A percentile compares a stretch with the other conserved stretches of the same genome.
These are phyloP conservation scores for Wickerhamomyces kurtzmanii DNA, from an alignment of 805 yeast species.

Conservation along the genomic window DNA sequence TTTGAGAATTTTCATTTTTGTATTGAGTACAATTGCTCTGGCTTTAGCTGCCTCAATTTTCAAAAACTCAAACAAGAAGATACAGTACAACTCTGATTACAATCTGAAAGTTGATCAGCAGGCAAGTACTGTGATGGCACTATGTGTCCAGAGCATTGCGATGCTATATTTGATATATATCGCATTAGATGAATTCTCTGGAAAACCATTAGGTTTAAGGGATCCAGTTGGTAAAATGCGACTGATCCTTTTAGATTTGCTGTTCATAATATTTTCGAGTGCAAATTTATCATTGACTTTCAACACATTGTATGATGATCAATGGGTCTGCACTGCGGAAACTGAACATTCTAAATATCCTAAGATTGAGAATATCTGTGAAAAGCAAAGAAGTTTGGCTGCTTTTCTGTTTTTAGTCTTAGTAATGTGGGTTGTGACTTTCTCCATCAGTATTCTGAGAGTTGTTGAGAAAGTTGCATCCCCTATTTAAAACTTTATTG, in stretches of 20 bases:
- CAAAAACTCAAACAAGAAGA: conserved; percentile 20
- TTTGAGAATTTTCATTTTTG: conserved; percentile 49
- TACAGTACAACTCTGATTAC: conserved; percentile 7
- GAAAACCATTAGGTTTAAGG: conserved; percentile 86
- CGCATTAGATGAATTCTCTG: conserved; percentile 83
- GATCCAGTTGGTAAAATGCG: conserved; percentile 78
- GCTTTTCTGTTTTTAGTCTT: conserved; percentile 70
- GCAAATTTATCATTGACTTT: conserved; percentile 84
- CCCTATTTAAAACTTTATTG: no score
- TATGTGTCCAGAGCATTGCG: conserved; percentile 75
- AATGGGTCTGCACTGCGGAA: conserved; percentile 61
- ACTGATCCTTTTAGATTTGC: conserved; percentile 69
- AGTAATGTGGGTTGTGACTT: conserved; percentile 77
- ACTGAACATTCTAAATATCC: conserved; percentile 16
- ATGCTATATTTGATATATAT: conserved; percentile 70
- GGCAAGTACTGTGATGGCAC: conserved; percentile 89
- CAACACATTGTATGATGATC: conserved; percentile 67
- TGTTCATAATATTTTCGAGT: conserved; percentile 81
- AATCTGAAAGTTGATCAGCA: conserved; percentile 51
- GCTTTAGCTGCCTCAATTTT: conserved; percentile 61
- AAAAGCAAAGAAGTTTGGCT: conserved; percentile 69
- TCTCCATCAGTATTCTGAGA: conserved; percentile 72
- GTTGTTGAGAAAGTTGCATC: conserved; percentile 58
- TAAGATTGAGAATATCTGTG: conserved; percentile 48
- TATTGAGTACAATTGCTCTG: conserved; percentile 58